A percentile compares a stretch with the other conserved stretches of the same genome.
Conservation (phyloP, 495 filamentous ascomycete species). For the Lineolata rhizophorae region DNA sequence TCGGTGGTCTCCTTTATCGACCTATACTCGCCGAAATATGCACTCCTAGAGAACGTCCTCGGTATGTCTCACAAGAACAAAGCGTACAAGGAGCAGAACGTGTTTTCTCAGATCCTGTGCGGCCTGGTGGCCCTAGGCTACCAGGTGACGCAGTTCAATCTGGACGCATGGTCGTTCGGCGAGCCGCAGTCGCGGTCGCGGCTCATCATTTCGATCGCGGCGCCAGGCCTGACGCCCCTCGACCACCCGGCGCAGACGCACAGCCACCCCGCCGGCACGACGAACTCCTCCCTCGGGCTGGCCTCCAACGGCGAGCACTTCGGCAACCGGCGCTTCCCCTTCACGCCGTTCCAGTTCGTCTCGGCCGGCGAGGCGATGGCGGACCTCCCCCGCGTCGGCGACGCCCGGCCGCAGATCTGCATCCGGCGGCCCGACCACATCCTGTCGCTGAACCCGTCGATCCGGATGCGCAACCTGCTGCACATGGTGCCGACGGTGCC, state of each 20-base stretch:
- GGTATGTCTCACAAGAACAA: slow-evolving; percentile 26
- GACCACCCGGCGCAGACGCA: slow-evolving; percentile 36
- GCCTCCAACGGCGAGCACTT: slow-evolving; percentile 37
- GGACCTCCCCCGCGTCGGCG: slow-evolving; percentile 37
- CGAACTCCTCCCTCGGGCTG: slow-evolving; percentile 25
- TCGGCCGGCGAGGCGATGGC: slow-evolving; percentile 25
- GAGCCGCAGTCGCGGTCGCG: slow-evolving; percentile 37
- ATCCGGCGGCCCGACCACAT: slow-evolving; percentile 44
- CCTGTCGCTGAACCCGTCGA: background rate
- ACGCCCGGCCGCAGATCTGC: slow-evolving; percentile 29
- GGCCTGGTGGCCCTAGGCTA: slow-evolving; percentile 52
- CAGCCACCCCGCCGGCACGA: slow-evolving; percentile 23
- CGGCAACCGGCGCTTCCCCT: slow-evolving; percentile 24
- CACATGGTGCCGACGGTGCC: slow-evolving; percentile 1
- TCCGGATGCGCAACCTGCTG: slow-evolving; percentile 1
- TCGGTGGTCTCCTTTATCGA: slow-evolving; percentile 54
- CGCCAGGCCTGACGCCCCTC: slow-evolving; percentile 32
- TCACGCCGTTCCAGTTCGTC: slow-evolving; percentile 33
- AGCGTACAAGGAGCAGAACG: slow-evolving; percentile 25
- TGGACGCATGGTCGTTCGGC: slow-evolving; percentile 49
- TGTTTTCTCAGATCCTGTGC: slow-evolving; percentile 45
- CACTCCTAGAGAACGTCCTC: slow-evolving; percentile 49
- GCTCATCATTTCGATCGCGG: slow-evolving; percentile 42
- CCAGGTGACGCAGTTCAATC: slow-evolving; percentile 36
- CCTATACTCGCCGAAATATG: slow-evolving; percentile 49